phyloP scores from a whole-genome alignment of 345 rosid genomes.

The Eucalyptus viminalis region DNA sequence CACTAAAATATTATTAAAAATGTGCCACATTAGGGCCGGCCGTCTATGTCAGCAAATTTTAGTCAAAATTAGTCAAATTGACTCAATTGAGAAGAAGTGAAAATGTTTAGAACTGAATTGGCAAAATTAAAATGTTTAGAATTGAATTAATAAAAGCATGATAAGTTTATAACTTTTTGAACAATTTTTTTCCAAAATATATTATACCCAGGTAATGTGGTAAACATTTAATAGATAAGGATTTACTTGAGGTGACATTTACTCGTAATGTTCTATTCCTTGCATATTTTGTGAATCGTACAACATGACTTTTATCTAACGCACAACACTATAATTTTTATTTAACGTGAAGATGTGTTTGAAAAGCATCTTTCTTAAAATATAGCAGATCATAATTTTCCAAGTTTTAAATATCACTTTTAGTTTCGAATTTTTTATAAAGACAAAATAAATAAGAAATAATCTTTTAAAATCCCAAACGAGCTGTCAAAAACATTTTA shows the following conservation, averaged over 20 bases:
- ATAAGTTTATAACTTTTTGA: too few relatives aligned
- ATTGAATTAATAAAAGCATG: too few relatives aligned
- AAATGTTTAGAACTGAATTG: too few relatives aligned
- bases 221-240: neutral
- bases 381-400: neutral
- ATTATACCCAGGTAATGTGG: too few relatives aligned
- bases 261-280: neutral
- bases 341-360: neutral
- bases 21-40: rapidly evolving
- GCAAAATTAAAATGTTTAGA: too few relatives aligned
- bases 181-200: too few relatives aligned
- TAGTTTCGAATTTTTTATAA: neutral
- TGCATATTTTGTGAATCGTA: neutral
- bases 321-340: neutral
- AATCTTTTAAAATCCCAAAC: neutral
- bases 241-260: neutral
- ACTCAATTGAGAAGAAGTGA: too few relatives aligned
- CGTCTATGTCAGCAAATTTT: rapidly evolving
- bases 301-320: neutral
- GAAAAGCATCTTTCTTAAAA: neutral
- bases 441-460: neutral
- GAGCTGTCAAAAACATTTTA: neutral
- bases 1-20: too few relatives aligned
- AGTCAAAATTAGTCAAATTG: rapidly evolving
- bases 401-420: neutral